Evolutionary conservation across 495 filamentous ascomycete species (phyloP).

Genomic region (Podospora australis): DNA sequence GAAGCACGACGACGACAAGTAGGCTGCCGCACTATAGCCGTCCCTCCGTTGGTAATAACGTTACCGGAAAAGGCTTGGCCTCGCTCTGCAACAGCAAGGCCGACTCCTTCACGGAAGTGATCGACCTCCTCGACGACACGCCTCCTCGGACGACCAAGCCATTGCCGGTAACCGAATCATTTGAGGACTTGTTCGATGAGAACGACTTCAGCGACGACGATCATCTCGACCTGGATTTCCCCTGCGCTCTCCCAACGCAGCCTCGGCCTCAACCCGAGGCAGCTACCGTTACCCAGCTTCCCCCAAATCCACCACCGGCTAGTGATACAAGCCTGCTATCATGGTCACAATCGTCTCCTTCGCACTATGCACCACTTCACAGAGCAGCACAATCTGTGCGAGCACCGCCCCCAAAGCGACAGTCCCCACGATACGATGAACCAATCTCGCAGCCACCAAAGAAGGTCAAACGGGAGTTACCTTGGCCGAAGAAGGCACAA

Average conservation of each 20-base stretch:
- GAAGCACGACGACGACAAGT: no score
- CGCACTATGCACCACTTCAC: conserved; percentile 17
- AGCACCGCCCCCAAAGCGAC: conserved; percentile 25
- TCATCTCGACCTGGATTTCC: conserved; percentile 53
- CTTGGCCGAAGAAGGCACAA: conserved; percentile 22
- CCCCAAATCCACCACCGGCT: conserved; percentile 9
- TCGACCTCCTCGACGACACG: conserved; percentile 15
- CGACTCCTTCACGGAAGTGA: conserved; percentile 35
- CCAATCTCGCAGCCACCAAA: conserved; percentile 21
- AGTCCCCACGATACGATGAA: conserved; percentile 20
- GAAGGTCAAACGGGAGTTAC: conserved; percentile 26
- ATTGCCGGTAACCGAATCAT: background rate
- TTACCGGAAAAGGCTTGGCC: conserved; percentile 23
- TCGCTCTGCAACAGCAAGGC: conserved; percentile 36
- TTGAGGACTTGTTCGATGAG: conserved; percentile 47
- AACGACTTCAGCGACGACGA: conserved; percentile 68
- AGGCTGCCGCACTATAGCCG: conserved; percentile 7
- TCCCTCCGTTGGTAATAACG: background rate
- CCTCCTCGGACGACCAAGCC: background rate
- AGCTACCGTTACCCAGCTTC: conserved; percentile 3
- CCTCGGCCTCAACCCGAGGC: conserved; percentile 15
- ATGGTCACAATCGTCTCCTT: conserved; percentile 30
- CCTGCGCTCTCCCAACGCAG: conserved; percentile 35
- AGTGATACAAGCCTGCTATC: conserved; percentile 19
- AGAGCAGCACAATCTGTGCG: background rate